Evolutionary conservation across 768 basidiomycete genomes (phyloP).

Genomic region (Trametopsis cervina): DNA sequence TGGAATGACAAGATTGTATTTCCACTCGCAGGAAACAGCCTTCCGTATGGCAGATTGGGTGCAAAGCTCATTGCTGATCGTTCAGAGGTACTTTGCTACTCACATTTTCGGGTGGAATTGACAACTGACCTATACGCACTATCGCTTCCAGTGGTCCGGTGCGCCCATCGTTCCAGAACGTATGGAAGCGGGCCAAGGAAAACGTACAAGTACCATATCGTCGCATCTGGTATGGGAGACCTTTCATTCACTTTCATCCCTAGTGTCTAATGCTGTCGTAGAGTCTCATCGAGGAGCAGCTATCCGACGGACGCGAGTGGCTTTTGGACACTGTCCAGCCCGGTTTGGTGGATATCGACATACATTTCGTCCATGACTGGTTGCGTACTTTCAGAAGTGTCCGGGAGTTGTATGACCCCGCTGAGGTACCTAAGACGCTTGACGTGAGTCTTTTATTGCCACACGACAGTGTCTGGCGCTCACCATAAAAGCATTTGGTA

Average conservation of each 20-base stretch:
- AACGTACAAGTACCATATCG: constrained; percentile 32
- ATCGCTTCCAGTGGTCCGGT: constrained; percentile 18
- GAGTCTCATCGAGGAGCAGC: constrained; percentile 35
- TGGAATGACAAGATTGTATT: constrained; percentile 42
- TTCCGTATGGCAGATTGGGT: constrained; percentile 45
- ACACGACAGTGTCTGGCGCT: neutral
- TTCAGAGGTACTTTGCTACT: constrained; percentile 29
- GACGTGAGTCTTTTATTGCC: constrained; percentile 25
- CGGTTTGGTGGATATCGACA: constrained; percentile 44
- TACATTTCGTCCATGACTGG: constrained; percentile 45
- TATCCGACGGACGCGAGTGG: constrained; percentile 50
- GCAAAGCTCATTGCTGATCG: constrained; percentile 43
- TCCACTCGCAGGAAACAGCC: constrained; percentile 28
- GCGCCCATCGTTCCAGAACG: constrained; percentile 32
- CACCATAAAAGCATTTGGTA: constrained; percentile 15
- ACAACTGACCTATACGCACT: neutral
- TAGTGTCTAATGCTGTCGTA: constrained; percentile 6
- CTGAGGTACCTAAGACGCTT: constrained; percentile 33
- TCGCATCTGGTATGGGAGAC: constrained; percentile 38
- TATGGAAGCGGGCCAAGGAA: constrained; percentile 26
- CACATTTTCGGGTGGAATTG: constrained; percentile 19
- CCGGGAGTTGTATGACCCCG: constrained; percentile 30
- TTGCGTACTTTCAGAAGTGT: constrained; percentile 29
- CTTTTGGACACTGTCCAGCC: constrained; percentile 47
- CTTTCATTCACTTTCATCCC: neutral